A percentile compares a stretch with the other conserved stretches of the same genome.
phyloP scores from a whole-genome alignment of 371 early-diverging fungal species.

The Mucor circinelloides region DNA sequence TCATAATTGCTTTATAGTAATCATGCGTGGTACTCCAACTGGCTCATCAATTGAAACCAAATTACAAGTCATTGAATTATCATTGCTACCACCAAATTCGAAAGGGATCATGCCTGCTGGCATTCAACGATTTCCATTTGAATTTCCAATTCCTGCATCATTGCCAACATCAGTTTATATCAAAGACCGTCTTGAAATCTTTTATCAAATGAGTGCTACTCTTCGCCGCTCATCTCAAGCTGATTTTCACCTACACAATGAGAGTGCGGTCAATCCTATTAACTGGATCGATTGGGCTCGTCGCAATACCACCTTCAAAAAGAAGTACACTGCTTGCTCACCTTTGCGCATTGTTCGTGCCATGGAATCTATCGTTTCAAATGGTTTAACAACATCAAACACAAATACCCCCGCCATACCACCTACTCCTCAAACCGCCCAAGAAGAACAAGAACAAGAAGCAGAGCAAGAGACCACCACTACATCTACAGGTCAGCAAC shows the following conservation, averaged over 20 bases:
- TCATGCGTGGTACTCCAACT: conserved; percentile 26
- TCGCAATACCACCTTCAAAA: conserved; percentile 9
- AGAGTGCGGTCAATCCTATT: background rate
- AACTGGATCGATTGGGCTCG: conserved; percentile 19
- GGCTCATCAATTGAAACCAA: conserved; percentile 37
- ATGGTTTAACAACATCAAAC: background rate
- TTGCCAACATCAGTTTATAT: conserved; percentile 35
- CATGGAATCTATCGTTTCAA: conserved; percentile 14
- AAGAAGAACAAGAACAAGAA: background rate
- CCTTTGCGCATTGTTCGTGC: conserved; percentile 30
- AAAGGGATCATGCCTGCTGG: conserved; percentile 48
- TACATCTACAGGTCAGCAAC: background rate
- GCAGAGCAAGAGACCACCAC: background rate
- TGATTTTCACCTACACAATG: background rate
- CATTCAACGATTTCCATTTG: conserved; percentile 47
- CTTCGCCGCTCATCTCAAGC: conserved; percentile 16
- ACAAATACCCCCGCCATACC: background rate
- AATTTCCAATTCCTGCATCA: conserved; percentile 44
- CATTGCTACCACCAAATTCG: conserved; percentile 40
- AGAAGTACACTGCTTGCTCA: conserved; percentile 11
- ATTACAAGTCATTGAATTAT: conserved; percentile 38
- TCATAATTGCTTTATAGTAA: conserved; percentile 18
- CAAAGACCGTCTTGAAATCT: conserved; percentile 37
- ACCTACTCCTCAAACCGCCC: background rate
- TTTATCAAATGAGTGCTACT: conserved; percentile 35